Base-by-base conservation (phyloP, 2,329 filamentous ascomycete genomes). In the Apiospora sp. region DNA sequence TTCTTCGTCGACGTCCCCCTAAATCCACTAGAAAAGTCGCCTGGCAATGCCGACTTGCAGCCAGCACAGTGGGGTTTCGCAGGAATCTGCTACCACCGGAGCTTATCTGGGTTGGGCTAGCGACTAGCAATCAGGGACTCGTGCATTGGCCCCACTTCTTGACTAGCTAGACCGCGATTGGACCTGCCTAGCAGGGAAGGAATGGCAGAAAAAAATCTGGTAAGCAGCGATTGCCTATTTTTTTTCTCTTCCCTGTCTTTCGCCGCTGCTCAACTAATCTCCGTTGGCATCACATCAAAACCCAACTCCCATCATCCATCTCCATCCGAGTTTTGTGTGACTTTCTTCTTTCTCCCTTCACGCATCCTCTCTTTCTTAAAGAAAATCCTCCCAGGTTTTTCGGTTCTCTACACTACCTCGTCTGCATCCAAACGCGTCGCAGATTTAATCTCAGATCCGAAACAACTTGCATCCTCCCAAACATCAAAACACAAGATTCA, bases 371-470 rank as follows among this genome's bases (percentile, higher is more conserved):
- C 67, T 37, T 49, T 69, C 37, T 69, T 22, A 64, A 61, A 30
- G n/a, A 64, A 64, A 46, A 7, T 64, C 58, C 34, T 12, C n/a
- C 30, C 19, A 41, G 58, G 58, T 64, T 37, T 64, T 64, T 64
- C 58, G 58, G 58, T 64, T 64, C 58, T 64, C 58, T 64, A 64
- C 54, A 37, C 48, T 70, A 41, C 68, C 24, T 51, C 48, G 27
- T 70, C 68, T 70, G 49, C 67, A 58, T 58, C 34, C 14, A 69
- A 70, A 49, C 68, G 68, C 48, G 68, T 70, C 68, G 68, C 68
- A 70, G 68, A 51, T 44, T 68, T 64, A 64, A 48, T 68, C 67
- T 22, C 41, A 44, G 44, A 48, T 30, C 67, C 41, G 67, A 68
- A 68, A 68, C 64, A 43, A 12, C 43, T 12, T 48, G 41, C 22